Conservation (phyloP, 441 rosid species). For the Pelargonium fulgidum region DNA sequence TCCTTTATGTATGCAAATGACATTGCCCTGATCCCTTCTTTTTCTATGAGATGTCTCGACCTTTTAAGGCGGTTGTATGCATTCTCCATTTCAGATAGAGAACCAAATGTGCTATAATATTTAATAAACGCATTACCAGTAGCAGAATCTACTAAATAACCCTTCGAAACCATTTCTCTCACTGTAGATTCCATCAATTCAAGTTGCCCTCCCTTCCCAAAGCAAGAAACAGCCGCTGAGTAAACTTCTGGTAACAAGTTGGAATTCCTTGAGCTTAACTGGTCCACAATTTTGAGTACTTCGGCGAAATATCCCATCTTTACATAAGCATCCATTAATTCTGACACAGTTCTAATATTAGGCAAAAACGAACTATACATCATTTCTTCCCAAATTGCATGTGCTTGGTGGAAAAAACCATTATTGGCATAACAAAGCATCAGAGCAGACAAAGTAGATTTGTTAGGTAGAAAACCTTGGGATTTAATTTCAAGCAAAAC, state of each 20-base stretch:
- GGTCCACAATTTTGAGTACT: conserved; percentile 36
- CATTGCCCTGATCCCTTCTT: conserved; percentile 54
- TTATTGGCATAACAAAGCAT: conserved; percentile 52
- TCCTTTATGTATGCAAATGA: conserved; percentile 43
- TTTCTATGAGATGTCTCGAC: conserved; percentile 47
- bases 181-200: conserved; percentile 51
- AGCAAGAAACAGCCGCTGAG: conserved; percentile 51
- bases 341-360: conserved; percentile 32
- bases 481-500: conserved; percentile 44
- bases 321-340: conserved; percentile 45
- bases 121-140: conserved; percentile 47
- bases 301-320: conserved; percentile 36
- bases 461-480: conserved; percentile 33
- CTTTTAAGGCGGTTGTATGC: conserved; percentile 52
- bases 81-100: conserved; percentile 51
- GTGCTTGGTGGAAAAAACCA: conserved; percentile 44
- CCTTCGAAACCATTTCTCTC: conserved; percentile 40
- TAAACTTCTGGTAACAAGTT: conserved; percentile 32
- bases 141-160: conserved; percentile 37
- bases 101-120: conserved; percentile 50
- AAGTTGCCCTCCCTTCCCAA: conserved; percentile 58
- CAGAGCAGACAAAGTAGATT: conserved; percentile 37
- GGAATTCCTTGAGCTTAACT: conserved; percentile 33
- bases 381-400: conserved; percentile 49
- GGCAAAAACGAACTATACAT: conserved; percentile 41